A percentile compares a stretch with the other conserved stretches of the same genome.
Conservation (phyloP, 164 flowering plant species). For the Liquidambar formosana region DNA sequence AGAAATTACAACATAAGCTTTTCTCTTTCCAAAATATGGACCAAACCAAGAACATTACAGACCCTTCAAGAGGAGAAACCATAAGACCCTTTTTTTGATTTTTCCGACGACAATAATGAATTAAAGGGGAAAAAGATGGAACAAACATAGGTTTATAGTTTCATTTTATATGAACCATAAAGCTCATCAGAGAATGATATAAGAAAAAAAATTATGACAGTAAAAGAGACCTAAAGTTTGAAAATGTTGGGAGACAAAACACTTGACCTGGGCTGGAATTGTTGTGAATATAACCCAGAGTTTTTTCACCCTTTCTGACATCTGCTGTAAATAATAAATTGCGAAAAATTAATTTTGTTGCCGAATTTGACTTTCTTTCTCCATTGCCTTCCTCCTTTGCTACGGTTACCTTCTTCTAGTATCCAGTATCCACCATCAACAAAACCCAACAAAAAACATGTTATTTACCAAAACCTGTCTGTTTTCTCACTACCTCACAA, state of each 20-base stretch:
- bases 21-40: conserved; percentile 13
- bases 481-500: conserved; percentile 16
- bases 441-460: conserved; percentile 17
- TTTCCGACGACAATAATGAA: conserved; percentile 10
- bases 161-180: conserved; percentile 8
- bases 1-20: conserved; percentile 7
- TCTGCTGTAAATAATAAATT: conserved; percentile 32
- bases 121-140: conserved; percentile 5
- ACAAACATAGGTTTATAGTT: conserved; percentile 8
- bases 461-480: conserved; percentile 31
- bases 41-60: conserved; percentile 1
- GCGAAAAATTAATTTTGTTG: conserved; percentile 23
- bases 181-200: conserved; percentile 6
- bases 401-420: conserved; percentile 17
- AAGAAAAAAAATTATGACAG: conserved; percentile 14
- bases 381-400: conserved; percentile 13
- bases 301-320: conserved; percentile 17
- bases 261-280: conserved; percentile 24
- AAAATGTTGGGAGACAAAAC: conserved; percentile 19
- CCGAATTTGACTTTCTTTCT: conserved; percentile 4
- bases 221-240: conserved; percentile 21
- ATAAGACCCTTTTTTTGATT: conserved; percentile 7
- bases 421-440: conserved; percentile 16
- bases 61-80: not conserved
- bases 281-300: conserved; percentile 28